phyloP scores from a whole-genome alignment of 208 protist species.

The Leishmania martiniquensis region DNA sequence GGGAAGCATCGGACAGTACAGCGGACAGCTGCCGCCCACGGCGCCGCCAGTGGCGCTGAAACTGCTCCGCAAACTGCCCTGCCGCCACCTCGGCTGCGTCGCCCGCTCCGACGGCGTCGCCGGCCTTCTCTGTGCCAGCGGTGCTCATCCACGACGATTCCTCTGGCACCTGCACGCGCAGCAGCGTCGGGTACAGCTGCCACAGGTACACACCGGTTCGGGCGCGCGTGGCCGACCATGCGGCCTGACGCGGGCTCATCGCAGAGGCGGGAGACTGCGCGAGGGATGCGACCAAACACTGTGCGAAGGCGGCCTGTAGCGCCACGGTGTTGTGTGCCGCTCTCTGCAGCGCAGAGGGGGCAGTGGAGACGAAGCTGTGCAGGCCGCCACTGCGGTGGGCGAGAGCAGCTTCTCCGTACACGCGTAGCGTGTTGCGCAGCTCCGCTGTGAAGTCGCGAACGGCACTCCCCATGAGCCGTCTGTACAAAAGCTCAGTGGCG shows the following conservation, averaged over 20 bases:
- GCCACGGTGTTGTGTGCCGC: constrained; percentile 13
- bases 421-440: constrained; percentile 7
- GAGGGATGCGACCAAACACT: neutral
- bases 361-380: neutral
- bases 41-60: constrained; percentile 7
- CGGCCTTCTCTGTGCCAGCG: neutral
- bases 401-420: constrained; percentile 16
- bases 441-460: constrained; percentile 12
- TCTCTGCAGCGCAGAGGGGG: constrained; percentile 12
- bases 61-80: neutral
- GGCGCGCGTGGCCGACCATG: neutral
- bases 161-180: constrained; percentile 25
- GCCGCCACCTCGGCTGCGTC: constrained; percentile 3
- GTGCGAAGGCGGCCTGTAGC: constrained; percentile 13
- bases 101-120: constrained; percentile 7
- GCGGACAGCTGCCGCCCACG: constrained; percentile 1
- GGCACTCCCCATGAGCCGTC: constrained; percentile 10
- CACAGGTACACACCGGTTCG: constrained; percentile 13
- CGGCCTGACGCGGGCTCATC: neutral
- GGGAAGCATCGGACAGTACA: neutral
- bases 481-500: constrained; percentile 9
- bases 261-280: neutral
- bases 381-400: constrained; percentile 19
- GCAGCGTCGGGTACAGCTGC: constrained; percentile 26
- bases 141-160: constrained; percentile 22